These are phyloP conservation scores for Friedmanniomyces simplex DNA, from an alignment of 495 filamentous ascomycete species.

Conservation along the genomic window DNA sequence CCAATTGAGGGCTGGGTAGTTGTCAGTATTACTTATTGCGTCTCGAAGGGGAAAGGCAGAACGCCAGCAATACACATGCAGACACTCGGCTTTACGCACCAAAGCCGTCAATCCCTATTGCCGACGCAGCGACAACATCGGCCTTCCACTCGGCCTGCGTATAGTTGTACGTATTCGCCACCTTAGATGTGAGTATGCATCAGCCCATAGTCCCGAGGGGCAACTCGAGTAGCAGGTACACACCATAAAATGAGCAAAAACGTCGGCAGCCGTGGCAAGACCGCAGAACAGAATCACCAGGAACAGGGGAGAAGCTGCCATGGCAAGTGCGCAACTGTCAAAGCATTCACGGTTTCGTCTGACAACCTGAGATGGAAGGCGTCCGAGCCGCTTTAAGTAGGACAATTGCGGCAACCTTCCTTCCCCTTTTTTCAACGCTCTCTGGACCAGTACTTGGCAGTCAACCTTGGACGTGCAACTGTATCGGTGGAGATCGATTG, in stretches of 20 bases:
- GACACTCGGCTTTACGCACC: neutral
- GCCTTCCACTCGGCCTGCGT: slow-evolving; percentile 8
- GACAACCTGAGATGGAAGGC: neutral
- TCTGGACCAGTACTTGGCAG: neutral
- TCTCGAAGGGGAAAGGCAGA: neutral
- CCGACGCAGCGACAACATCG: slow-evolving; percentile 15
- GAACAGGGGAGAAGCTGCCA: neutral
- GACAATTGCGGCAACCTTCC: neutral
- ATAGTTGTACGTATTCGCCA: slow-evolving; percentile 15
- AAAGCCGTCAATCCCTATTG: slow-evolving; percentile 21
- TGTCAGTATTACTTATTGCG: neutral
- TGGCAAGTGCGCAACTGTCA: neutral
- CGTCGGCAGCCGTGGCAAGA: slow-evolving; percentile 3
- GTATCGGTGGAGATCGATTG: neutral
- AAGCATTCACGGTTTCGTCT: neutral
- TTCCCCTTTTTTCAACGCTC: neutral
- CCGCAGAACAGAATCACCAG: neutral
- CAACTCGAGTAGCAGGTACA: neutral
- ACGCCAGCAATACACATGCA: neutral
- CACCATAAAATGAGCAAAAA: slow-evolving; percentile 24
- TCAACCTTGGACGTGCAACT: neutral
- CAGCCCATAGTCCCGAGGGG: neutral
- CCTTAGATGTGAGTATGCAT: neutral
- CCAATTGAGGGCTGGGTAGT: slow-evolving; percentile 14
- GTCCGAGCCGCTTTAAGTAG: neutral